Conservation (phyloP, 2,329 filamentous ascomycete genomes). For the Fusarium euwallaceae region DNA sequence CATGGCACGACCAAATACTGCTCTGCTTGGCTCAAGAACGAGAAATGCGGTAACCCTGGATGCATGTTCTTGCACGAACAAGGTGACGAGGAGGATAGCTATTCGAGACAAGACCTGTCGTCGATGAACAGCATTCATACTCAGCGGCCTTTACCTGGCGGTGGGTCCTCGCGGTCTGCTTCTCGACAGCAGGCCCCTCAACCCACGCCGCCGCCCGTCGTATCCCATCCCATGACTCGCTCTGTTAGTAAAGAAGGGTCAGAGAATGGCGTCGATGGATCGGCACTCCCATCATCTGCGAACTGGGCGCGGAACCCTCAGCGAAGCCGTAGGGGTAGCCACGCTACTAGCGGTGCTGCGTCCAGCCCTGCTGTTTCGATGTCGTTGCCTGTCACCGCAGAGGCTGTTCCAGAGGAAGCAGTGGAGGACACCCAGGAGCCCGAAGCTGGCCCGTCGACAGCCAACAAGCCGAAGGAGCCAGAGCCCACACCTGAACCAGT, state of each 20-base stretch:
- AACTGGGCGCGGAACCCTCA: slow-evolving; percentile 87
- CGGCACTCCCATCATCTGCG: slow-evolving; percentile 92
- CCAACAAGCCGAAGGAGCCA: slow-evolving; percentile 28
- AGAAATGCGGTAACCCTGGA: slow-evolving; percentile 93
- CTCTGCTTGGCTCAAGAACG: slow-evolving; percentile 94
- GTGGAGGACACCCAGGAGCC: slow-evolving; percentile 48
- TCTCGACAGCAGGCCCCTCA: slow-evolving; percentile 64
- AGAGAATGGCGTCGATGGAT: slow-evolving; percentile 79
- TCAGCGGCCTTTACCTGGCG: slow-evolving; percentile 73
- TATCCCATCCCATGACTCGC: slow-evolving; percentile 76
- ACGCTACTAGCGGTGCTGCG: slow-evolving; percentile 83
- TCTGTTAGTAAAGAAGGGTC: slow-evolving; percentile 84
- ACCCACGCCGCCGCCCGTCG: slow-evolving; percentile 54
- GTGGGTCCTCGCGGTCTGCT: slow-evolving; percentile 66
- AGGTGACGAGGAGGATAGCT: slow-evolving; percentile 98
- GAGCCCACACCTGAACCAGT: slow-evolving; percentile 22
- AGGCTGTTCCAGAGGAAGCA: slow-evolving; percentile 60
- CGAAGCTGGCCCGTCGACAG: slow-evolving; percentile 41
- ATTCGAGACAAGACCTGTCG: slow-evolving; percentile 92
- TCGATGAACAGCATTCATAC: slow-evolving; percentile 93
- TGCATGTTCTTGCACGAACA: slow-evolving; percentile 99
- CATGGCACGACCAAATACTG: slow-evolving; percentile 97
- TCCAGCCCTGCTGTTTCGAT: slow-evolving; percentile 83
- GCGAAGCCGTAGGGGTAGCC: slow-evolving; percentile 79
- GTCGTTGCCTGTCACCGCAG: slow-evolving; percentile 66